Conservation (phyloP, 2,329 filamentous ascomycete species). For the Sporothrix globosa region DNA sequence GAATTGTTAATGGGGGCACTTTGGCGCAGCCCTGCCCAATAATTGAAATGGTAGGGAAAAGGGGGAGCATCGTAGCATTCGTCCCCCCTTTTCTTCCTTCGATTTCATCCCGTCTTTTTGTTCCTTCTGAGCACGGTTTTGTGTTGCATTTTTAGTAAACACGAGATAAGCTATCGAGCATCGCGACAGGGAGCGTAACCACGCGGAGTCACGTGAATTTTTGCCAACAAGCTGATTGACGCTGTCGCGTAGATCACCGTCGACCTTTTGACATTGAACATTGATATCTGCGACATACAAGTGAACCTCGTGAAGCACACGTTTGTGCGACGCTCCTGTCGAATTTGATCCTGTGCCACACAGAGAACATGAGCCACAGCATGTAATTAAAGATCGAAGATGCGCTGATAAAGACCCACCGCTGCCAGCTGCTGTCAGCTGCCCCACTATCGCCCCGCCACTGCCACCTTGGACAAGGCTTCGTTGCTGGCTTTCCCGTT, state of each 20-base stretch:
- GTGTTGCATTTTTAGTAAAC: not conserved
- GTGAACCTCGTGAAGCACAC: too few relatives aligned
- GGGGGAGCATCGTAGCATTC: not conserved
- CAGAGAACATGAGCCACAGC: not conserved
- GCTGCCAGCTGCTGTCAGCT: slow-evolving; percentile 31
- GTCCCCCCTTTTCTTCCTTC: not conserved
- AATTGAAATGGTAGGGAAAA: not conserved
- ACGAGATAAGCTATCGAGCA: not conserved
- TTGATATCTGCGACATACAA: too few relatives aligned
- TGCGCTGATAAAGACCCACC: not conserved
- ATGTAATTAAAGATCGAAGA: too few relatives aligned
- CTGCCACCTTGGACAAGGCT: not conserved
- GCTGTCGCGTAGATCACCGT: too few relatives aligned
- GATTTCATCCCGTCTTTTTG: slow-evolving; percentile 20
- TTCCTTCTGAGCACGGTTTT: not conserved
- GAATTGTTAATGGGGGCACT: not conserved
- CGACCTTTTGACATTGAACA: too few relatives aligned
- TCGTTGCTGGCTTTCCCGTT: not conserved
- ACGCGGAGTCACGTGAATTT: not conserved
- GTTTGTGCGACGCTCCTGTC: not conserved
- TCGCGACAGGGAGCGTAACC: too few relatives aligned
- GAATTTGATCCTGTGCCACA: not conserved
- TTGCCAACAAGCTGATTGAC: too few relatives aligned
- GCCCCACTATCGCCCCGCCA: slow-evolving; percentile 28
- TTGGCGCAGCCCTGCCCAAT: not conserved